Conservation (phyloP, 495 filamentous ascomycete species). For the Trichoderma gamsii region DNA sequence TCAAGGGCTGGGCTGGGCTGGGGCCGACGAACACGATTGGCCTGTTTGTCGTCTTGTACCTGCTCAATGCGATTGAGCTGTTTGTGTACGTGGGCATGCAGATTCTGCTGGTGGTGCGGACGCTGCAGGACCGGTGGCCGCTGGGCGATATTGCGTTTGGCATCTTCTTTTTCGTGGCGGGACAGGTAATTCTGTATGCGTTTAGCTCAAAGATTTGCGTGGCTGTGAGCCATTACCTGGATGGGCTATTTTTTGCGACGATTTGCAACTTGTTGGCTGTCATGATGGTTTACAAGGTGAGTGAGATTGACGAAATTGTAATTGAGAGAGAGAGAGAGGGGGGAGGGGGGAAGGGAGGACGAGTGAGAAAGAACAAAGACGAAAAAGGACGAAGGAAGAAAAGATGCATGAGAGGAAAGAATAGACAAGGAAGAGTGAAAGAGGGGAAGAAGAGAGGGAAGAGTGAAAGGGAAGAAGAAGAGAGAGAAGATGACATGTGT, state of each 20-base stretch:
- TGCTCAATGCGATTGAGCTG: conserved; percentile 82
- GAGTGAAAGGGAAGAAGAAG: too few species aligned
- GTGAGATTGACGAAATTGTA: conserved; percentile 18
- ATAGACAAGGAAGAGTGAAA: too few species aligned
- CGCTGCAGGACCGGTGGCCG: conserved; percentile 92
- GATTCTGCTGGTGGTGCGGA: conserved; percentile 78
- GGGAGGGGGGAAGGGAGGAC: too few species aligned
- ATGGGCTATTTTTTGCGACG: conserved; percentile 91
- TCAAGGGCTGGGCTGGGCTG: conserved; percentile 85
- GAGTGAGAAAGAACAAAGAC: too few species aligned
- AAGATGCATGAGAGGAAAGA: too few species aligned
- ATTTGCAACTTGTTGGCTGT: conserved; percentile 90
- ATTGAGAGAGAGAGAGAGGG: too few species aligned
- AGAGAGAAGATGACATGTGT: too few species aligned
- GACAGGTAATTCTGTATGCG: conserved; percentile 88
- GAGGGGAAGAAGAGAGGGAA: too few species aligned
- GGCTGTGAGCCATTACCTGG: conserved; percentile 82
- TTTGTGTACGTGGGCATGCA: conserved; percentile 85
- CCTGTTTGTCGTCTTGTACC: conserved; percentile 86
- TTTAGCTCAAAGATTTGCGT: conserved; percentile 83
- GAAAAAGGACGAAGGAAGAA: too few species aligned
- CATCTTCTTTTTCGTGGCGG: conserved; percentile 82
- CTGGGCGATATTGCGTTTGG: conserved; percentile 91
- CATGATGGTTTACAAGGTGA: conserved; percentile 99
- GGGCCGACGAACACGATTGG: conserved; percentile 79